phyloP scores from a whole-genome alignment of 768 basidiomycete species.

The Mycena rosella region DNA sequence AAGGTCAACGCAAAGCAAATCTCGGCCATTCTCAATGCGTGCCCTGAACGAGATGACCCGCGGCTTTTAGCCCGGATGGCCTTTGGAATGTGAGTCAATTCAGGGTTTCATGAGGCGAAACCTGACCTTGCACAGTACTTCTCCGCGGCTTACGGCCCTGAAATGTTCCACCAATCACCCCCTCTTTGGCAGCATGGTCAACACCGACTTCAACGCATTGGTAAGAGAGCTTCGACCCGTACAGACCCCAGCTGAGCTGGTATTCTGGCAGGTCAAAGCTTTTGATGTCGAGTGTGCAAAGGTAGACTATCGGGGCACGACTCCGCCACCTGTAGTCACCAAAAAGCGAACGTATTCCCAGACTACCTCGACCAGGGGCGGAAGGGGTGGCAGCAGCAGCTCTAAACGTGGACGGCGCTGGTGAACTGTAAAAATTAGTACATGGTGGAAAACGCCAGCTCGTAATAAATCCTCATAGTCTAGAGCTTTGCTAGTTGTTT shows the following conservation, averaged over 20 bases:
- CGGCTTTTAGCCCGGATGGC: slow-evolving; percentile 64
- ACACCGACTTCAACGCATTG: slow-evolving; percentile 54
- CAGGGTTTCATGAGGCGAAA: neutral
- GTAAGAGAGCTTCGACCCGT: slow-evolving; percentile 29
- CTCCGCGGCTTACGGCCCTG: slow-evolving; percentile 55
- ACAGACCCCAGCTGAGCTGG: neutral
- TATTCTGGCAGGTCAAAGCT: slow-evolving; percentile 40
- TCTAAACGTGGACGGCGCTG: slow-evolving; percentile 28
- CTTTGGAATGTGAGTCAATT: slow-evolving; percentile 53
- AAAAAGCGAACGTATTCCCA: slow-evolving; percentile 37
- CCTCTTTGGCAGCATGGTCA: slow-evolving; percentile 59
- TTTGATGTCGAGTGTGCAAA: slow-evolving; percentile 59
- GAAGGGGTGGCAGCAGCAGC: neutral
- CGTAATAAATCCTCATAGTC: neutral
- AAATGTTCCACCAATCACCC: slow-evolving; percentile 57
- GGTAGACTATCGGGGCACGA: slow-evolving; percentile 43
- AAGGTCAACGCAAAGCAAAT: slow-evolving; percentile 47
- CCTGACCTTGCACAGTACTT: slow-evolving; percentile 33
- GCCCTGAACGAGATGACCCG: slow-evolving; percentile 61
- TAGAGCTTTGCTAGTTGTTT: no score
- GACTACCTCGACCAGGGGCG: slow-evolving; percentile 6
- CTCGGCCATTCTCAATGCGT: slow-evolving; percentile 54
- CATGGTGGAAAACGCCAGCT: neutral
- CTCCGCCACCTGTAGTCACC: slow-evolving; percentile 6
- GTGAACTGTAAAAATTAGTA: neutral